Evolutionary conservation across 345 rosid species (phyloP).

Genomic region (Lepidium africanum): DNA sequence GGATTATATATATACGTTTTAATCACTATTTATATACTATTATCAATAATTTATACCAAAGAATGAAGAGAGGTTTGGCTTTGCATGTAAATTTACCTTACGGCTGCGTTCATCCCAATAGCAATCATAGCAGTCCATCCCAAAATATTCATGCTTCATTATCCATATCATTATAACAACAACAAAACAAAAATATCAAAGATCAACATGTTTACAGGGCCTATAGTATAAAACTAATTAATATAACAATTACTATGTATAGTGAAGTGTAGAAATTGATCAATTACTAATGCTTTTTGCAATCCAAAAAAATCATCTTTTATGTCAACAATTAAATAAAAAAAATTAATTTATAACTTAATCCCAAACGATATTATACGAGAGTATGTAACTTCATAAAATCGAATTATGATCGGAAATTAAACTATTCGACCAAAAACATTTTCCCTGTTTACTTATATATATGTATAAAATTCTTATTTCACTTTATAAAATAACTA

Average conservation of each 20-base stretch:
- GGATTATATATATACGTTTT: neutral
- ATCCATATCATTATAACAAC: neutral
- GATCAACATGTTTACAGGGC: neutral
- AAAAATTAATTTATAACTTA: too few relatives aligned
- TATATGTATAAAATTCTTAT: too few relatives aligned
- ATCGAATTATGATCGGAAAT: too few relatives aligned
- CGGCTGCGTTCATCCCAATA: conserved; percentile 75
- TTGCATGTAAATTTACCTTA: conserved; percentile 39
- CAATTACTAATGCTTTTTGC: neutral
- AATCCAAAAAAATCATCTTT: too few relatives aligned
- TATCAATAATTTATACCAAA: neutral
- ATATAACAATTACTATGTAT: too few relatives aligned
- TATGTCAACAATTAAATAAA: too few relatives aligned
- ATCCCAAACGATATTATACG: too few relatives aligned
- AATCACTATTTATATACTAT: neutral
- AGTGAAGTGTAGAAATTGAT: neutral
- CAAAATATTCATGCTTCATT: conserved; percentile 55
- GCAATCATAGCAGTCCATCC: conserved; percentile 87
- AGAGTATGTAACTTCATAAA: too few relatives aligned
- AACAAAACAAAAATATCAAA: neutral
- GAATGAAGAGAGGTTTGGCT: neutral
- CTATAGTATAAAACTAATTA: neutral
- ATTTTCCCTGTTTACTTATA: too few relatives aligned
- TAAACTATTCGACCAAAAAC: too few relatives aligned
- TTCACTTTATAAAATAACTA: too few relatives aligned